Conservation (phyloP, 768 basidiomycete species). For the Podaxis rugospora region DNA sequence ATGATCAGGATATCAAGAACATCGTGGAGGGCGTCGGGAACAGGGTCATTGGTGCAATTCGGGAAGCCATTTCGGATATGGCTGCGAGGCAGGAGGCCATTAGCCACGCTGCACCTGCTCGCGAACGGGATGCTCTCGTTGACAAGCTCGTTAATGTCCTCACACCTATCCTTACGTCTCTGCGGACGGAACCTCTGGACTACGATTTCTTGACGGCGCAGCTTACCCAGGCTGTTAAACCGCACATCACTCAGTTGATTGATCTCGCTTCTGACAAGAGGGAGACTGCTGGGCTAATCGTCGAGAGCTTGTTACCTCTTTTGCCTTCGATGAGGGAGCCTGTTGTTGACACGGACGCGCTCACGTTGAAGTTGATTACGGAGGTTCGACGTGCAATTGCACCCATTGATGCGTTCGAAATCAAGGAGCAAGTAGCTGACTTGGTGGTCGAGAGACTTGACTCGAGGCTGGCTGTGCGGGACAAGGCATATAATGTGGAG, state of each 20-base stretch:
- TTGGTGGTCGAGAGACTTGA: constrained; percentile 84
- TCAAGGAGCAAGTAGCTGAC: constrained; percentile 87
- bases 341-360: constrained; percentile 46
- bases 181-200: constrained; percentile 67
- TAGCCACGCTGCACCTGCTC: constrained; percentile 38
- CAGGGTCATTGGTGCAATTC: constrained; percentile 54
- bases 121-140: constrained; percentile 57
- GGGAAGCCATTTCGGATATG: constrained; percentile 53
- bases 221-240: constrained; percentile 82
- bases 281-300: constrained; percentile 80
- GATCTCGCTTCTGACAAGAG: constrained; percentile 86
- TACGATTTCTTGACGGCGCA: constrained; percentile 73
- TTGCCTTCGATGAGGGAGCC: constrained; percentile 41
- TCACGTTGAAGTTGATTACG: constrained; percentile 55
- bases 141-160: constrained; percentile 56
- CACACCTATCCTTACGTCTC: constrained; percentile 53
- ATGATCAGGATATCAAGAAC: constrained; percentile 31
- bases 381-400: constrained; percentile 72
- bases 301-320: constrained; percentile 66
- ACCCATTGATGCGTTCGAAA: constrained; percentile 78
- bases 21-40: constrained; percentile 56
- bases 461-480: constrained; percentile 73
- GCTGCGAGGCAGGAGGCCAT: constrained; percentile 55
- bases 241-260: constrained; percentile 84
- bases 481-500: constrained; percentile 65